Conservation (phyloP, 164 flowering plant genomes). For the Vitis amurensis region DNA sequence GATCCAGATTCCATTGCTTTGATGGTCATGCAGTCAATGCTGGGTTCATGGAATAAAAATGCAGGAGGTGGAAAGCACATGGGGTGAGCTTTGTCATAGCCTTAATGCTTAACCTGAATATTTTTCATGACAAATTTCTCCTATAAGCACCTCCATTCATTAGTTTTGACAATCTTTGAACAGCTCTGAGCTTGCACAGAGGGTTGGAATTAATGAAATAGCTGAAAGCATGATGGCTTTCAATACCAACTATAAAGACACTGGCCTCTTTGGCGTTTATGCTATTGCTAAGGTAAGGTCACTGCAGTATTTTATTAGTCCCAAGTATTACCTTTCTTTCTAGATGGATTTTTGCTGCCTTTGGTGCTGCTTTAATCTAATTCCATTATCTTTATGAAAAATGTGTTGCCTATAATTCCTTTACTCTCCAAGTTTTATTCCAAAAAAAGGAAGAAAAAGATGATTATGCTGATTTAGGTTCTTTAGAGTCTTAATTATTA, state of each 20-base stretch:
- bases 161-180: slow-evolving; percentile 11
- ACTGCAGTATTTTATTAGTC: not conserved
- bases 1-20: slow-evolving; percentile 98
- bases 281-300: slow-evolving; percentile 85
- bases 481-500: too few species aligned
- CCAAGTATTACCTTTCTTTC: too few species aligned
- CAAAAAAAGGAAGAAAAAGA: too few species aligned
- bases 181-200: slow-evolving; percentile 90
- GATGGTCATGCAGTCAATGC: slow-evolving; percentile 95
- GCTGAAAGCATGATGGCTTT: slow-evolving; percentile 72
- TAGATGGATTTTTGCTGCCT: too few species aligned
- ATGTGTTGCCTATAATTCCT: too few species aligned
- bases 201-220: slow-evolving; percentile 81
- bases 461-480: too few species aligned
- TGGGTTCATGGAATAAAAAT: slow-evolving; percentile 91
- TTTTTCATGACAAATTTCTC: not conserved
- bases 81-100: slow-evolving; percentile 53
- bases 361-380: too few species aligned
- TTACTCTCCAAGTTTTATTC: too few species aligned
- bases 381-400: too few species aligned
- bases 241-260: slow-evolving; percentile 57
- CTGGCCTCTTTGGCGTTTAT: slow-evolving; percentile 85
- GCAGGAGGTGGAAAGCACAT: slow-evolving; percentile 86
- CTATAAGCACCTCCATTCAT: slow-evolving; percentile 6
- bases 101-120: not conserved